phyloP scores from a whole-genome alignment of 371 early-diverging fungal genomes.

The Mortierella sp. region DNA sequence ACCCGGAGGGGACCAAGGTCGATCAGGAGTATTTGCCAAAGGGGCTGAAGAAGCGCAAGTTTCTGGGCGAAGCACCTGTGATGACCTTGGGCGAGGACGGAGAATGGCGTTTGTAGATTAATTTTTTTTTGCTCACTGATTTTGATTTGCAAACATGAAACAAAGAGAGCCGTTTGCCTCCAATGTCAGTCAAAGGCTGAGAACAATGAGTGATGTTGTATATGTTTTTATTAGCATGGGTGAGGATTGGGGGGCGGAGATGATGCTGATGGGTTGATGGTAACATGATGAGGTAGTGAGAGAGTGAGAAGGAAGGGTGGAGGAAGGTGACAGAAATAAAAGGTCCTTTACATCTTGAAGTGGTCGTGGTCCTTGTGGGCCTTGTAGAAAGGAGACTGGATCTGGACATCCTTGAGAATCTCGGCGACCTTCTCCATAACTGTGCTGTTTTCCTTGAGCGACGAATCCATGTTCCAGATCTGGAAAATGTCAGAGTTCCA shows the following conservation, averaged over 20 bases:
- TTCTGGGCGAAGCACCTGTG: slow-evolving; percentile 61
- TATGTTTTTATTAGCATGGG: background rate
- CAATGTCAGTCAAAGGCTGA: slow-evolving; percentile 4
- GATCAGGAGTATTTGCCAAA: slow-evolving; percentile 86
- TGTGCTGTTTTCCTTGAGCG: slow-evolving; percentile 54
- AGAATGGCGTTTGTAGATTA: slow-evolving; percentile 20
- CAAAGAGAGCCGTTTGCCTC: background rate
- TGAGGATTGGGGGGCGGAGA: background rate
- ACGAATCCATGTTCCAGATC: slow-evolving; percentile 72
- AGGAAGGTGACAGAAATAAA: background rate
- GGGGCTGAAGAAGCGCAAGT: slow-evolving; percentile 66
- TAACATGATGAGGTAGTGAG: background rate
- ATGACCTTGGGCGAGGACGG: slow-evolving; percentile 33
- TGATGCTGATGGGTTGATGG: slow-evolving; percentile 15
- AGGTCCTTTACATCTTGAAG: slow-evolving; percentile 40
- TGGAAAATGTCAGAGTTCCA: slow-evolving; percentile 73
- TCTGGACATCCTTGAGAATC: slow-evolving; percentile 62
- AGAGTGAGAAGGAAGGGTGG: background rate
- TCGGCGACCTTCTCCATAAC: slow-evolving; percentile 63
- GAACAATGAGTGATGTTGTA: background rate
- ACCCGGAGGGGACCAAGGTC: slow-evolving; percentile 63
- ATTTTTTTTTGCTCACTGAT: no score
- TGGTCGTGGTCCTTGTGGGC: slow-evolving; percentile 58
- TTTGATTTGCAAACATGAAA: background rate
- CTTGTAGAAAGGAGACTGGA: slow-evolving; percentile 74